Percentiles rank a stretch among this genome's conserved stretches.
Conservation (phyloP, 2,329 filamentous ascomycete species). For the Lomentospora prolificans region DNA sequence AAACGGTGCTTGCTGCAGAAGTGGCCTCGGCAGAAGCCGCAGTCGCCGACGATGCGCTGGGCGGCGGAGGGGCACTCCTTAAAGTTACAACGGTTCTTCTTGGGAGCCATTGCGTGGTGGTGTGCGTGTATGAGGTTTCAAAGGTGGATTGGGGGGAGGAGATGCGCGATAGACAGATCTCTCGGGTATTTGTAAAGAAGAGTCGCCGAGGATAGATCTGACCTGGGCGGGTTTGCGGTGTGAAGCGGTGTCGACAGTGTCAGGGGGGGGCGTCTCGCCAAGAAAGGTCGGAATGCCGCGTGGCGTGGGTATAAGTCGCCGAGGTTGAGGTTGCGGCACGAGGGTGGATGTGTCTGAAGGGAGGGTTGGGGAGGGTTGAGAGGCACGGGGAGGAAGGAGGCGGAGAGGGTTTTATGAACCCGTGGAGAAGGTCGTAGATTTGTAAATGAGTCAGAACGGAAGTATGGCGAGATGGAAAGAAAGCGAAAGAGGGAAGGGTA, state of each 20-base stretch:
- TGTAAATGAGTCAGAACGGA: neutral
- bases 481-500: slow-evolving; percentile 2
- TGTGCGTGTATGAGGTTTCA: slow-evolving; percentile 4
- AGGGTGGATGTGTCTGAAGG: neutral
- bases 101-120: slow-evolving; percentile 48
- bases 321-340: neutral
- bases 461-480: neutral
- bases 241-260: neutral
- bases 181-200: no score
- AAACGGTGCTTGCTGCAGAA: slow-evolving; percentile 93
- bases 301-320: neutral
- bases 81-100: slow-evolving; percentile 77
- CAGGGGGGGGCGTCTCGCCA: neutral
- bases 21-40: slow-evolving; percentile 85
- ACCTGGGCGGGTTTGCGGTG: neutral
- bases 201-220: no score
- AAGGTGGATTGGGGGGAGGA: slow-evolving; percentile 5
- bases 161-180: neutral
- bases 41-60: slow-evolving; percentile 92
- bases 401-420: neutral
- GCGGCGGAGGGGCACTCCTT: slow-evolving; percentile 82
- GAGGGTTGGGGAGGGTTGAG: neutral
- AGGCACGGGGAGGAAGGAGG: neutral
- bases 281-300: neutral
- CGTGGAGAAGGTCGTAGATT: neutral